A percentile compares a stretch with the other conserved stretches of the same genome.
Evolutionary conservation across 2,329 filamentous ascomycete species (phyloP).

Genomic region (Chalaropsis ovoidea): DNA sequence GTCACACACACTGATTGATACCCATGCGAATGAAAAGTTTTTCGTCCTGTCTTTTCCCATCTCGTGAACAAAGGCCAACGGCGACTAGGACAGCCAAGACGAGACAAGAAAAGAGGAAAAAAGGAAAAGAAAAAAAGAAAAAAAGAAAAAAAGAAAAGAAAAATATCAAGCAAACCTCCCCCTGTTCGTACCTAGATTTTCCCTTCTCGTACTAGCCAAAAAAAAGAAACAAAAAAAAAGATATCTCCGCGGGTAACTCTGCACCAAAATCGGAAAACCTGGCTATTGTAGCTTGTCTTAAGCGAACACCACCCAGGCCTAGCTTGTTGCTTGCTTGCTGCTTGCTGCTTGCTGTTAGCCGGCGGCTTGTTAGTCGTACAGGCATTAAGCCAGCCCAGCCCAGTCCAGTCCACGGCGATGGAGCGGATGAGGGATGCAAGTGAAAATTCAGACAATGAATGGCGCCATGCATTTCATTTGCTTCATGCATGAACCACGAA

Average conservation of each 20-base stretch:
- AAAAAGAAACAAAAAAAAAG: background rate
- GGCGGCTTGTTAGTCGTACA: background rate
- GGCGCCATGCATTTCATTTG: constrained; percentile 1
- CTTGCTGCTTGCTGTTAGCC: background rate
- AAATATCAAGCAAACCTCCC: background rate
- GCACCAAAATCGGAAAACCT: too few species aligned
- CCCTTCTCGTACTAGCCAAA: background rate
- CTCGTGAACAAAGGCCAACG: background rate
- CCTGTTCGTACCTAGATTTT: background rate
- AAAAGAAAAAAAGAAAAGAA: background rate
- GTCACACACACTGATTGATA: background rate
- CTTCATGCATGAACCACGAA: constrained; percentile 7
- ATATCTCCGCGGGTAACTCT: background rate
- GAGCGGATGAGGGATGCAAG: too few species aligned
- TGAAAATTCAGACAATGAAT: background rate
- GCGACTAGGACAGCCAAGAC: background rate
- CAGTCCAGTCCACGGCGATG: too few species aligned
- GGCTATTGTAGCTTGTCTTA: background rate
- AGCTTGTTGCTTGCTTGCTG: background rate
- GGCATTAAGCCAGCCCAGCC: background rate
- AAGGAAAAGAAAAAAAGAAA: background rate
- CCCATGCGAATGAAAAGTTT: background rate
- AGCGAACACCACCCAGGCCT: background rate
- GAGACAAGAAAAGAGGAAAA: background rate
- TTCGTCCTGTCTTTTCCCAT: background rate